These are phyloP conservation scores for Alternaria atra DNA, from an alignment of 2,329 filamentous ascomycete species.

Conservation along the genomic window DNA sequence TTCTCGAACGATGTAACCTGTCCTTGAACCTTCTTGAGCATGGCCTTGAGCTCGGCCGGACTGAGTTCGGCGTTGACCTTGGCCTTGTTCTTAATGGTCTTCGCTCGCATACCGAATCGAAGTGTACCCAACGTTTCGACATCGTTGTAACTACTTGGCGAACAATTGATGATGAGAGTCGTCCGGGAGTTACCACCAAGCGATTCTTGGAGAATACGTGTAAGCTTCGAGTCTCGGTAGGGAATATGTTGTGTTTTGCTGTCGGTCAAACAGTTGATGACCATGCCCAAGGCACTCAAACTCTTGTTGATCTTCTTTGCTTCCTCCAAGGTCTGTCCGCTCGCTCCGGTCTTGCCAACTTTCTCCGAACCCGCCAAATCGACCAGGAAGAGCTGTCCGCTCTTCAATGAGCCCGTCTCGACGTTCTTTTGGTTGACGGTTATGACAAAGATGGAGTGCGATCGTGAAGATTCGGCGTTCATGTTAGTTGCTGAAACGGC, in stretches of 20 bases:
- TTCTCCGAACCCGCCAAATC: constrained; percentile 99
- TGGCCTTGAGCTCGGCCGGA: constrained; percentile 89
- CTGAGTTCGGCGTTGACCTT: constrained; percentile 99
- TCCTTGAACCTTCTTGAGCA: constrained; percentile 90
- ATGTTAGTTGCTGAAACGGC: constrained; percentile 98
- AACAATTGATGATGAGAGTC: constrained; percentile 98
- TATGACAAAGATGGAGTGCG: constrained; percentile 97
- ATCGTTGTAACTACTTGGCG: constrained; percentile 98
- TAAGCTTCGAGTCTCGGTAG: constrained; percentile 97
- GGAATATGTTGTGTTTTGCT: constrained; percentile 96
- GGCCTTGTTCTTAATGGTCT: constrained; percentile 99
- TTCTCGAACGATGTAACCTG: constrained; percentile 88
- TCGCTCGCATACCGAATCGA: constrained; percentile 93
- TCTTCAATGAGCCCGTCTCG: constrained; percentile 94
- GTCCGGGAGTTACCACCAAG: constrained; percentile 97
- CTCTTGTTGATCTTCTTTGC: constrained; percentile 99
- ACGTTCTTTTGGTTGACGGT: constrained; percentile 98
- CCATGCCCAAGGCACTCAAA: constrained; percentile 96
- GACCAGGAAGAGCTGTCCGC: constrained; percentile 94
- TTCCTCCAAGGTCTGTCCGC: constrained; percentile 95
- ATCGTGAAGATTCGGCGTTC: constrained; percentile 98
- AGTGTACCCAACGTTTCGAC: constrained; percentile 91
- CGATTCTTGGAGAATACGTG: constrained; percentile 94
- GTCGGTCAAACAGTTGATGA: constrained; percentile 96
- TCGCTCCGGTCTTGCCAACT: constrained; percentile 97